A percentile compares a stretch with the other conserved stretches of the same genome.
These are phyloP conservation scores for Tephrocybe sp. DNA, from an alignment of 768 basidiomycete species.

Conservation along the genomic window DNA sequence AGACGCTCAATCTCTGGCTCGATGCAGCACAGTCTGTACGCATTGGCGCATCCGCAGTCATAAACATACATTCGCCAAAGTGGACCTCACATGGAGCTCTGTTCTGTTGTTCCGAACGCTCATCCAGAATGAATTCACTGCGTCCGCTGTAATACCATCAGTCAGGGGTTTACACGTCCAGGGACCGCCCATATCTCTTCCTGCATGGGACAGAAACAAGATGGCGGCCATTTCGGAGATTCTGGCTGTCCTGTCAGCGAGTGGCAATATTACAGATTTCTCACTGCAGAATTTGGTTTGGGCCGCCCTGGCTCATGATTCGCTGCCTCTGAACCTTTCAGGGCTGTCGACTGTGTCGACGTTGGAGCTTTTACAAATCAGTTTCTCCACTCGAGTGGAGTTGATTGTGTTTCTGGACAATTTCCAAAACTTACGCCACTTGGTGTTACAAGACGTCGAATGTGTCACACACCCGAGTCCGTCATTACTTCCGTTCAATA, in stretches of 20 bases:
- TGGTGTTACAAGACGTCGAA: slow-evolving; percentile 10
- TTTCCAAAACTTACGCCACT: slow-evolving; percentile 6
- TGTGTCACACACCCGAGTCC: not conserved
- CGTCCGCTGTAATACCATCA: slow-evolving; percentile 18
- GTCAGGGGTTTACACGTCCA: slow-evolving; percentile 15
- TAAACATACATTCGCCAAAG: slow-evolving; percentile 17
- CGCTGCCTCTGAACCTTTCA: not conserved
- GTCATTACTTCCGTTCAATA: not conserved
- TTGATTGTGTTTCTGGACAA: slow-evolving; percentile 10
- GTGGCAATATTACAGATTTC: not conserved
- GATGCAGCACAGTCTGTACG: slow-evolving; percentile 21
- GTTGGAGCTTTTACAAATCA: slow-evolving; percentile 8
- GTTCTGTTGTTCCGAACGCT: slow-evolving; percentile 16
- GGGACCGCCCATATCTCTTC: slow-evolving; percentile 5
- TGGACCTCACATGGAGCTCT: slow-evolving; percentile 17
- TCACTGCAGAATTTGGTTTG: slow-evolving; percentile 5
- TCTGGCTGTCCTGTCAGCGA: not conserved
- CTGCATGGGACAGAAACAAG: slow-evolving; percentile 8
- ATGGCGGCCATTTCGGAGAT: slow-evolving; percentile 4
- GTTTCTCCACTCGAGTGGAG: slow-evolving; percentile 3
- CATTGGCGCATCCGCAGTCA: slow-evolving; percentile 24
- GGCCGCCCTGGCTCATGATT: not conserved
- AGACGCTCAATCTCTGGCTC: slow-evolving; percentile 14
- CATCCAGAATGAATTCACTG: slow-evolving; percentile 19
- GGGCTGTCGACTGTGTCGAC: not conserved